A percentile compares a stretch with the other conserved stretches of the same genome.
These are phyloP conservation scores for Solanum hybrid DNA, from an alignment of 305 asterid genomes.

Conservation along the genomic window DNA sequence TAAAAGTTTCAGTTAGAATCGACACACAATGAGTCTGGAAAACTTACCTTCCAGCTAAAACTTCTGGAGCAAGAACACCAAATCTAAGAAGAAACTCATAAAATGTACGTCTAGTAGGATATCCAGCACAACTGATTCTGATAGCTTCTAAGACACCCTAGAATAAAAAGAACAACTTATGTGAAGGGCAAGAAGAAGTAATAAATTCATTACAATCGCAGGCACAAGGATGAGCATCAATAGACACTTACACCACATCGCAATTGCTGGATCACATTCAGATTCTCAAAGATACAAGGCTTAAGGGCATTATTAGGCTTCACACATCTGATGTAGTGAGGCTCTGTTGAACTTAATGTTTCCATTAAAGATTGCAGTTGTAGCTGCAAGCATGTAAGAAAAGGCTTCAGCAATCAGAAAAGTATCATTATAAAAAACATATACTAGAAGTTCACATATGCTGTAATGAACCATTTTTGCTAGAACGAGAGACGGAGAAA, in stretches of 20 bases:
- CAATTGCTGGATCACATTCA: conserved; percentile 85
- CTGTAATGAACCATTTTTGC: conserved; percentile 1
- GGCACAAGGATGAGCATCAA: conserved; percentile 5
- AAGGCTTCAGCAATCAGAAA: conserved; percentile 18
- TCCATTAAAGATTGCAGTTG: conserved; percentile 99
- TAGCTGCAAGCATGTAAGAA: conserved; percentile 51
- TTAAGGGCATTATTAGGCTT: conserved; percentile 91
- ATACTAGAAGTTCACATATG: neutral
- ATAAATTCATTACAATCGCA: neutral
- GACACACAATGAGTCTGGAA: conserved; percentile 1
- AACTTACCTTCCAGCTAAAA: conserved; percentile 85
- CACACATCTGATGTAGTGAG: conserved; percentile 99
- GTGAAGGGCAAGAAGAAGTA: neutral
- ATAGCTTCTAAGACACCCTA: conserved; percentile 99
- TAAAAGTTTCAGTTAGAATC: neutral
- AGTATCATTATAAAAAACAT: conserved; percentile 3
- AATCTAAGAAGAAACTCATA: conserved; percentile 97
- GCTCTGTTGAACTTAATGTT: conserved; percentile 87
- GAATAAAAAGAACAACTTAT: neutral
- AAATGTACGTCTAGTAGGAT: conserved; percentile 95
- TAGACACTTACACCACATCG: conserved; percentile 95
- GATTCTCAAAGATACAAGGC: conserved; percentile 94
- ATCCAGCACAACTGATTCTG: conserved; percentile 99
- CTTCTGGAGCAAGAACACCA: conserved; percentile 99
- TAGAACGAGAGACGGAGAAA: neutral